Base-by-base conservation (phyloP, 2,329 filamentous ascomycete species). In the Macrophomina phaseolina region DNA sequence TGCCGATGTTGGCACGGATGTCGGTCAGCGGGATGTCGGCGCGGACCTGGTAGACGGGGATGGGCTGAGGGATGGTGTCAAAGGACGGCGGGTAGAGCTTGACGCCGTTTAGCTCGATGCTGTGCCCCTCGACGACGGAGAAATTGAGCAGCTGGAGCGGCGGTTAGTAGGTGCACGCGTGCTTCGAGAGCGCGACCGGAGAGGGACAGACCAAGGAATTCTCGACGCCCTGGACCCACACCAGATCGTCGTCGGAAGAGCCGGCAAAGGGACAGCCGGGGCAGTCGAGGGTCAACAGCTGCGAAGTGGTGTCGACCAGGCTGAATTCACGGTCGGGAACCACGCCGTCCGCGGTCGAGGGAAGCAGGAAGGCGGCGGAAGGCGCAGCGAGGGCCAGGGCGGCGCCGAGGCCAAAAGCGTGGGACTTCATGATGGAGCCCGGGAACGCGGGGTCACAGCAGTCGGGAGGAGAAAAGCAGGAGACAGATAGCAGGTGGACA, bases 71-170 rank as follows among this genome's bases (percentile, higher is more conserved):
- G 60, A 73, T 70, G 48, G 71, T 69, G 65, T 71, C 71, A 65
- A 78, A 75, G 6, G 71, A 70, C 7, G 78, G 78, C 16, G 78
- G 78, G 66, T 77, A 80, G n/a, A 80, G 73, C 64, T 75, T 77
- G 40, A 72, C 71, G 53, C 75, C 77, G 65, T 77, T 74, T 64
- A 80, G 73, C 16, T 75, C 70, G 18, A 80, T 72, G 3, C 71
- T 73, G 36, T 76, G 71, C 60, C 76, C 71, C 40, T 72, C 63
- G 9, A 71, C 49, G 45, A 78, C 72, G 65, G 75, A 73, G 64
- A 80, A 78, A 67, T 80, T 75, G 40, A 80, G 72, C 18, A 75
- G 67, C 78, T 80, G 46, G 46, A 3, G 30, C 30, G n/a, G 7
- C 42, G 23, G 68, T 76, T 65, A 77, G 73, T 16, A 45, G 42